Conservation (phyloP, 2,329 filamentous ascomycete genomes). For the Colletotrichum graminicola region DNA sequence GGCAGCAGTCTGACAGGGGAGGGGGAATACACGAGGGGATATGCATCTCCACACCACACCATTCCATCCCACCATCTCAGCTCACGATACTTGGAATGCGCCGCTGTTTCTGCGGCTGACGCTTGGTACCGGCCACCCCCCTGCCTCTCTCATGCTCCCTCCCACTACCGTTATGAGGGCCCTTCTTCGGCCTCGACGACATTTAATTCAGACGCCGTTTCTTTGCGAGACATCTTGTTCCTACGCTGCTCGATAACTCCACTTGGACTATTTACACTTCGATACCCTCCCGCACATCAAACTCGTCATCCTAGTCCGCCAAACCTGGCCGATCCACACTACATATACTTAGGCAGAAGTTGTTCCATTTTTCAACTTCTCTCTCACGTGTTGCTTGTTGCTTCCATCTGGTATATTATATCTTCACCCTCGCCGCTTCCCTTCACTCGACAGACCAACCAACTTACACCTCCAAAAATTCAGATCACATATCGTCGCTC, state of each 20-base stretch:
- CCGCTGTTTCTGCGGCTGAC: conserved; percentile 26
- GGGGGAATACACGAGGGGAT: background rate
- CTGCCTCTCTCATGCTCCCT: conserved; percentile 10
- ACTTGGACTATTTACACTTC: conserved; percentile 38
- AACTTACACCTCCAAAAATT: conserved; percentile 26
- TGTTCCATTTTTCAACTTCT: conserved; percentile 6
- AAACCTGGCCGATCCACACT: conserved; percentile 19
- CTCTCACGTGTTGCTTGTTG: background rate
- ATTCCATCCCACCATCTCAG: conserved; percentile 1
- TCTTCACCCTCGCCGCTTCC: background rate
- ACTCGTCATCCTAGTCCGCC: background rate
- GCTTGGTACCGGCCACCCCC: conserved; percentile 4
- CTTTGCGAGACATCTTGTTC: conserved; percentile 10
- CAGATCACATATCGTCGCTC: conserved; percentile 17
- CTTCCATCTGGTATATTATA: conserved; percentile 37
- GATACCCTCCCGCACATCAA: conserved; percentile 7
- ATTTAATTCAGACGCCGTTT: conserved; percentile 37
- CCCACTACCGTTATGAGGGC: background rate
- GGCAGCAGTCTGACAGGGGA: conserved; percentile 37
- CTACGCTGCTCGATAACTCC: conserved; percentile 26
- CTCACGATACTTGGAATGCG: conserved; percentile 18
- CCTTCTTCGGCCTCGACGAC: conserved; percentile 27
- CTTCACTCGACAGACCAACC: conserved; percentile 13
- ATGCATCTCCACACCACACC: conserved; percentile 23
- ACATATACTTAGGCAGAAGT: conserved; percentile 32